A percentile compares a stretch with the other conserved stretches of the same genome.
Conservation (phyloP, 1,139 yeast genomes). For the Protomyces pachydermus region DNA sequence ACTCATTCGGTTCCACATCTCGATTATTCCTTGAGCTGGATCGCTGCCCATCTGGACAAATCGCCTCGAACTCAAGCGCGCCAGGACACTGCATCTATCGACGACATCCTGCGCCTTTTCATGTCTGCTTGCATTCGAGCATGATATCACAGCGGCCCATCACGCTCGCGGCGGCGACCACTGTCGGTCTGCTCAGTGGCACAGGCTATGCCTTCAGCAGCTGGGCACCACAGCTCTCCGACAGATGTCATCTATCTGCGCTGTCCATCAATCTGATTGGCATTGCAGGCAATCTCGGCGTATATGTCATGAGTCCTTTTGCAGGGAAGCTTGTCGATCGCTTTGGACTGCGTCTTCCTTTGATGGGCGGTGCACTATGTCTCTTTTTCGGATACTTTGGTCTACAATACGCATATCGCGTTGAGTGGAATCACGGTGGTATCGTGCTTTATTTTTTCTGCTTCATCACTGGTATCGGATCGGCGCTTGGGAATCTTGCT, state of each 20-base stretch:
- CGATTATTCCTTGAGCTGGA: too few species aligned
- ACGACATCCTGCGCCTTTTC: background rate
- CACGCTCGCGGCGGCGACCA: background rate
- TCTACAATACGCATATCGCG: constrained; percentile 5
- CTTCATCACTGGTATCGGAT: constrained; percentile 40
- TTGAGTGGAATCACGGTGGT: background rate
- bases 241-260: constrained; percentile 49
- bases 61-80: too few species aligned
- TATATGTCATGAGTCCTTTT: constrained; percentile 54
- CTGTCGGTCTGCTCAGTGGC: constrained; percentile 50
- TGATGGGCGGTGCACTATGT: constrained; percentile 6
- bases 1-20: too few species aligned
- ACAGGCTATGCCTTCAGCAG: constrained; percentile 34
- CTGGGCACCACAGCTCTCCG: constrained; percentile 61
- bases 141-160: background rate
- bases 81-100: too few species aligned
- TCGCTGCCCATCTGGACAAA: too few species aligned
- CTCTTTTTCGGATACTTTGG: constrained; percentile 16
- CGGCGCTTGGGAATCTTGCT: constrained; percentile 42
- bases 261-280: constrained; percentile 56
- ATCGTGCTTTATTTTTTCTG: constrained; percentile 29
- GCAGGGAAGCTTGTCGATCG: constrained; percentile 46
- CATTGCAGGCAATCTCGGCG: constrained; percentile 56
- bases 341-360: constrained; percentile 28
- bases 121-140: background rate